These are phyloP conservation scores for Sporothrix dimorphospora DNA, from an alignment of 2,329 filamentous ascomycete genomes.

Conservation along the genomic window DNA sequence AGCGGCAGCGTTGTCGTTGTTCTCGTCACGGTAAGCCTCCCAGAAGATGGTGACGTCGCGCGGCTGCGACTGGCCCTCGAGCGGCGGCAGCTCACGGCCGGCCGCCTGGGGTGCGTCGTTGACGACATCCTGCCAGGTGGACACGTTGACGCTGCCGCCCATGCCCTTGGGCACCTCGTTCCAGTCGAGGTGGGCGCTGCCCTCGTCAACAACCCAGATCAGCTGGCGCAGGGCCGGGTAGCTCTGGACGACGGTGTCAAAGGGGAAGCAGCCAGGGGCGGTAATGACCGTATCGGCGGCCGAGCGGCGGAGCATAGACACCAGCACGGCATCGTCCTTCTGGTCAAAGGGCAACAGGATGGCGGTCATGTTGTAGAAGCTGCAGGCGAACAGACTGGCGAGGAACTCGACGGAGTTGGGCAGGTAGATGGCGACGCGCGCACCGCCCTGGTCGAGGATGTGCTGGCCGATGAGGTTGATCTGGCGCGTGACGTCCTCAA, in stretches of 20 bases:
- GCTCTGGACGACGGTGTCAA: constrained; percentile 69
- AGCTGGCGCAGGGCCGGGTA: constrained; percentile 72
- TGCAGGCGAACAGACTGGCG: constrained; percentile 79
- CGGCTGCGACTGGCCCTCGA: constrained; percentile 57
- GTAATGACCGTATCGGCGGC: constrained; percentile 82
- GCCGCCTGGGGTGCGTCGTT: constrained; percentile 66
- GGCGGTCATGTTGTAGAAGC: constrained; percentile 86
- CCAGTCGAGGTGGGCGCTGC: constrained; percentile 93
- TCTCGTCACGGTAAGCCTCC: constrained; percentile 43
- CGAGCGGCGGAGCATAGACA: constrained; percentile 71
- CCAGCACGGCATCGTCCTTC: constrained; percentile 63
- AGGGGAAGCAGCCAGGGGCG: constrained; percentile 82
- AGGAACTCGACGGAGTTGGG: constrained; percentile 93
- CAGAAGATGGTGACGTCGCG: constrained; percentile 69
- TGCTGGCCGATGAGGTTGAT: constrained; percentile 86
- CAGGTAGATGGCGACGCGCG: constrained; percentile 84
- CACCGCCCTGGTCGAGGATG: constrained; percentile 70
- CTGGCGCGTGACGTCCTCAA: constrained; percentile 76
- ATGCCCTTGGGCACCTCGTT: constrained; percentile 81
- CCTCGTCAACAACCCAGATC: constrained; percentile 91
- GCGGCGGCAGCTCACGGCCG: constrained; percentile 65
- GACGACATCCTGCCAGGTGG: constrained; percentile 92
- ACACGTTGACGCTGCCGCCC: constrained; percentile 73
- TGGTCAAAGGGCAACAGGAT: constrained; percentile 84
- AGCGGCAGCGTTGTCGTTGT: constrained; percentile 43